Conservation (phyloP, 2,329 filamentous ascomycete genomes). For the Cladosporium sp. region DNA sequence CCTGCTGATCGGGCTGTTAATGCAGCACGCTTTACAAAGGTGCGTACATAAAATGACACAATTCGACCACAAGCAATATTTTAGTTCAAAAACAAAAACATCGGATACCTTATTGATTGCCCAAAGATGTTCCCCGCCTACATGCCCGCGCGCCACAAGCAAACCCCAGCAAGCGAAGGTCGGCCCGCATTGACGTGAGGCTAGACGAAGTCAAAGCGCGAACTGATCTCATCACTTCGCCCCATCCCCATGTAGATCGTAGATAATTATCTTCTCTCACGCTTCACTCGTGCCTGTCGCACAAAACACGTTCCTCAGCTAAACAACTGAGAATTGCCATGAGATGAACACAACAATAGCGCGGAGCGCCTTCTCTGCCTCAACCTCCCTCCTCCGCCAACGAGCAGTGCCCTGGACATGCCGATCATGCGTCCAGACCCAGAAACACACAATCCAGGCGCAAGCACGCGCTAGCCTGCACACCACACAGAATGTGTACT, state of each 20-base stretch:
- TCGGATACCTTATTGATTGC: neutral
- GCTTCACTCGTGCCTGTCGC: neutral
- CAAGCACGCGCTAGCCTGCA: slow-evolving; percentile 23
- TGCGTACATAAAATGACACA: neutral
- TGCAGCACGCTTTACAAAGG: neutral
- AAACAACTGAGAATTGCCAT: slow-evolving; percentile 7
- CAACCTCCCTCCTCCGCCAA: slow-evolving; percentile 13
- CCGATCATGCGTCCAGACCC: slow-evolving; percentile 18
- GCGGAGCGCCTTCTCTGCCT: slow-evolving; percentile 20
- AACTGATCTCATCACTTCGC: slow-evolving; percentile 21
- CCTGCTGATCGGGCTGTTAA: neutral
- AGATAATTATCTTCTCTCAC: neutral
- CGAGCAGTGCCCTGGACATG: slow-evolving; percentile 11
- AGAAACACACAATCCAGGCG: slow-evolving; percentile 21
- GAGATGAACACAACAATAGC: slow-evolving; percentile 18
- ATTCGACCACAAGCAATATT: neutral
- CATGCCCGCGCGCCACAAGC: neutral
- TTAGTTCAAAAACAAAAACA: neutral
- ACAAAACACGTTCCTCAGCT: neutral
- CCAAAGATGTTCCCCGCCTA: neutral
- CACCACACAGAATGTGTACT: slow-evolving; percentile 22
- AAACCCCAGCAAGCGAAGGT: slow-evolving; percentile 4
- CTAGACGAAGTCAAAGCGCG: slow-evolving; percentile 17
- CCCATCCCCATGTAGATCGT: neutral
- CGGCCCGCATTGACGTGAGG: slow-evolving; percentile 7